Percentiles rank a stretch among this genome's conserved stretches.
phyloP scores from a whole-genome alignment of 129 eudicot genomes.

The Chrysanthemum lavandulifolium region DNA sequence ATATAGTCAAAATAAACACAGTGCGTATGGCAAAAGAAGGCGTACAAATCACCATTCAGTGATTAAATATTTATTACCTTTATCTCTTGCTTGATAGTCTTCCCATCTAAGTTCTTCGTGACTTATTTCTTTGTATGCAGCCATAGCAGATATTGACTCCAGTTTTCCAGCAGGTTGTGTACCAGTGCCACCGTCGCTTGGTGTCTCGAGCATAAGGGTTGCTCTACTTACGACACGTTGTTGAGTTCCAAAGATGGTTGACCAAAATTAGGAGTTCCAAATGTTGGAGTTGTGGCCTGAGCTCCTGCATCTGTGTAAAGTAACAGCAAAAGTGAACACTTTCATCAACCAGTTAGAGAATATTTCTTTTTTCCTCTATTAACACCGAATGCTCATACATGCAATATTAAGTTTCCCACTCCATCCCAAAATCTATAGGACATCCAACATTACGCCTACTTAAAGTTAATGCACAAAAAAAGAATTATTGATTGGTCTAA shows the following conservation, averaged over 20 bases:
- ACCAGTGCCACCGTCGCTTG: slow-evolving; percentile 60
- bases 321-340: slow-evolving; percentile 11
- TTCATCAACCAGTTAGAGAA: neutral
- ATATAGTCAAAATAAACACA: too few species aligned
- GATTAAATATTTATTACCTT: slow-evolving; percentile 47
- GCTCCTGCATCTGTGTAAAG: slow-evolving; percentile 50
- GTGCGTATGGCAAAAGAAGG: too few species aligned
- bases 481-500: too few species aligned
- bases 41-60: too few species aligned
- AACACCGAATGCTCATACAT: too few species aligned
- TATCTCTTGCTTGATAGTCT: slow-evolving; percentile 90
- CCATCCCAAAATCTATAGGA: too few species aligned
- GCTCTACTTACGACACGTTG: slow-evolving; percentile 85
- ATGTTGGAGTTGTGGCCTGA: slow-evolving; percentile 67
- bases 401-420: too few species aligned
- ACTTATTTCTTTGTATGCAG: slow-evolving; percentile 84
- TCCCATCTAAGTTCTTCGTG: slow-evolving; percentile 99
- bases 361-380: neutral
- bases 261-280: slow-evolving; percentile 67
- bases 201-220: slow-evolving; percentile 70
- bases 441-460: too few species aligned
- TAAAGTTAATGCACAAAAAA: too few species aligned
- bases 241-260: slow-evolving; percentile 73
- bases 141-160: slow-evolving; percentile 94
- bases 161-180: slow-evolving; percentile 76